These are phyloP conservation scores for Oryza nivara DNA, from an alignment of 176 grass and related monocot species.

Conservation along the genomic window DNA sequence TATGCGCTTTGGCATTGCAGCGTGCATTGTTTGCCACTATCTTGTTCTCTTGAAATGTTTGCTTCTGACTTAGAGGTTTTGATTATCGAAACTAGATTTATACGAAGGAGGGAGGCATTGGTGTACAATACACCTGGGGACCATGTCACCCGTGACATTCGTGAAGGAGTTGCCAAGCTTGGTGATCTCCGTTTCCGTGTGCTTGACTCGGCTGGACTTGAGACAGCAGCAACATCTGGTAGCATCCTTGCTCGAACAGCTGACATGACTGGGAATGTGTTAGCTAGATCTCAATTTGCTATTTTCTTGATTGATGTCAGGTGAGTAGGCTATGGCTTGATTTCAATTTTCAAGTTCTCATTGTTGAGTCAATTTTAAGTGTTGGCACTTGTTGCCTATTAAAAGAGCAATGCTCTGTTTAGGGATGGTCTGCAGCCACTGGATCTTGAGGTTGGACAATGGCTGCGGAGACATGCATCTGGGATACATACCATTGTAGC, in stretches of 20 bases:
- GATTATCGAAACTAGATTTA: slow-evolving; percentile 47
- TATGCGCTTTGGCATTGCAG: not conserved
- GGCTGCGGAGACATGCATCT: slow-evolving; percentile 78
- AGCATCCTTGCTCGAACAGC: slow-evolving; percentile 88
- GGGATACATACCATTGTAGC: slow-evolving; percentile 75
- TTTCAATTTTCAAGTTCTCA: not conserved
- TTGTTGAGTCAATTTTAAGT: slow-evolving; percentile 4
- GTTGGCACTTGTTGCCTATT: slow-evolving; percentile 17
- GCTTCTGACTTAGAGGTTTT: slow-evolving; percentile 8
- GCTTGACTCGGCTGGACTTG: slow-evolving; percentile 90
- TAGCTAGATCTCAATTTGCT: slow-evolving; percentile 82
- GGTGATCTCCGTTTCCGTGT: slow-evolving; percentile 91
- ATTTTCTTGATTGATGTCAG: slow-evolving; percentile 99
- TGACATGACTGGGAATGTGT: slow-evolving; percentile 82
- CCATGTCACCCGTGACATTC: slow-evolving; percentile 91
- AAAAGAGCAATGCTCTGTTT: slow-evolving; percentile 34
- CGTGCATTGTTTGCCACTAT: not conserved
- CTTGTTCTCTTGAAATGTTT: not conserved
- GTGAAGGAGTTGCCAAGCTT: slow-evolving; percentile 92
- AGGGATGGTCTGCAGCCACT: slow-evolving; percentile 93
- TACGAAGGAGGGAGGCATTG: slow-evolving; percentile 89
- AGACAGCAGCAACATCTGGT: slow-evolving; percentile 84
- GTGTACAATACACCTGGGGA: slow-evolving; percentile 97
- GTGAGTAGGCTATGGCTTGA: slow-evolving; percentile 46
- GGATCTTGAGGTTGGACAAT: slow-evolving; percentile 90